These are phyloP conservation scores for Globisporangium polare DNA, from an alignment of 352 stramenopile genomes.

Conservation along the genomic window DNA sequence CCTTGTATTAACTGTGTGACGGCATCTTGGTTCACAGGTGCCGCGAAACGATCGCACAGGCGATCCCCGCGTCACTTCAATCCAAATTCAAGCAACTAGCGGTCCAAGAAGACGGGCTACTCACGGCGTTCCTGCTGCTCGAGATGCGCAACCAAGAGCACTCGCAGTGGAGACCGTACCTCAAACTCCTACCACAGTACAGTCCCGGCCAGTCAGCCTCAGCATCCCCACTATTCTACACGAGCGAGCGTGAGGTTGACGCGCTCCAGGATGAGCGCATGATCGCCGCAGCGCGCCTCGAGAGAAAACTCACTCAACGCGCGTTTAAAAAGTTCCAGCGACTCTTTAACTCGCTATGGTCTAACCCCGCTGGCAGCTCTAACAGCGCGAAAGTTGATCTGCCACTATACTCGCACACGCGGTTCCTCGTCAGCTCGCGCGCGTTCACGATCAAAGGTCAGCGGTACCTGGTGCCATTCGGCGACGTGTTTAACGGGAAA, in stretches of 20 bases:
- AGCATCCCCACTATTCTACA: slow-evolving; percentile 41
- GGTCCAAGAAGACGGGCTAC: slow-evolving; percentile 38
- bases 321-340: slow-evolving; percentile 41
- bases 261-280: slow-evolving; percentile 50
- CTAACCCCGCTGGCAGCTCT: background rate
- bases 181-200: slow-evolving; percentile 39
- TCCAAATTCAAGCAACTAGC: slow-evolving; percentile 32
- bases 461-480: slow-evolving; percentile 82
- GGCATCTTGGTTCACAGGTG: slow-evolving; percentile 20
- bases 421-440: slow-evolving; percentile 68
- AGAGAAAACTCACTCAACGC: slow-evolving; percentile 23
- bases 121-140: slow-evolving; percentile 61
- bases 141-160: slow-evolving; percentile 34
- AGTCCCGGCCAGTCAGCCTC: background rate
- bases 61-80: slow-evolving; percentile 24
- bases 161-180: slow-evolving; percentile 55
- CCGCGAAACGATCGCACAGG: slow-evolving; percentile 27
- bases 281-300: slow-evolving; percentile 20
- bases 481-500: slow-evolving; percentile 85
- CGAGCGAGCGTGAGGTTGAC: slow-evolving; percentile 19
- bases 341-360: slow-evolving; percentile 28
- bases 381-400: background rate
- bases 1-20: background rate
- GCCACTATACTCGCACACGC: slow-evolving; percentile 36
- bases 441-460: slow-evolving; percentile 75